Evolutionary conservation across 331 rosid genomes (phyloP).

Genomic region (Stylosanthes scabra): DNA sequence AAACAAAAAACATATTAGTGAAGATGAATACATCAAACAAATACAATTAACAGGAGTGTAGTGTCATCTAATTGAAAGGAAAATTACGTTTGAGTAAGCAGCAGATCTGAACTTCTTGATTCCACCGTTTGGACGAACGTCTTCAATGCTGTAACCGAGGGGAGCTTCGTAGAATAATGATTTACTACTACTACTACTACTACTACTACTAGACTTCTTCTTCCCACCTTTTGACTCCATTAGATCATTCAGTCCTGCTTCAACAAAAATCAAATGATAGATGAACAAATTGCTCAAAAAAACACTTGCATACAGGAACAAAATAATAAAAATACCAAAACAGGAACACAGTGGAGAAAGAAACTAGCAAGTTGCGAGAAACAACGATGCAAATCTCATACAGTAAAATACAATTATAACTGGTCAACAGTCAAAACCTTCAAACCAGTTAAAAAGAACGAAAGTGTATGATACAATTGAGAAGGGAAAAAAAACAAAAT

Average conservation of each 20-base stretch:
- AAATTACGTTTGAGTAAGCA: constrained; percentile 97
- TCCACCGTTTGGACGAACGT: constrained; percentile 98
- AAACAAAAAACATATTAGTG: constrained; percentile 1
- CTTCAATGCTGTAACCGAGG: constrained; percentile 99
- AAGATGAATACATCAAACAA: background rate
- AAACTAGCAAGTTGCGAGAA: background rate
- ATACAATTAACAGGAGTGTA: background rate
- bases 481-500: background rate
- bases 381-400: background rate
- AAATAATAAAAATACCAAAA: no score
- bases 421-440: background rate
- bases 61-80: background rate
- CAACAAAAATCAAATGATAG: background rate
- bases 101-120: constrained; percentile 99
- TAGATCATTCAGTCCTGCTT: constrained; percentile 75
- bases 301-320: background rate
- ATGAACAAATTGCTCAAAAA: background rate
- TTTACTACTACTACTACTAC: constrained; percentile 66
- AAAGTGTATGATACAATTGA: background rate
- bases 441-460: background rate
- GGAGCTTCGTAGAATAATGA: constrained; percentile 94
- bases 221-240: constrained; percentile 99
- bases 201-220: constrained; percentile 93
- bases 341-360: no score
- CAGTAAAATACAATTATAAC: background rate